These are phyloP conservation scores for Hygrophoropsis aurantiaca DNA, from an alignment of 768 basidiomycete genomes.

Conservation along the genomic window DNA sequence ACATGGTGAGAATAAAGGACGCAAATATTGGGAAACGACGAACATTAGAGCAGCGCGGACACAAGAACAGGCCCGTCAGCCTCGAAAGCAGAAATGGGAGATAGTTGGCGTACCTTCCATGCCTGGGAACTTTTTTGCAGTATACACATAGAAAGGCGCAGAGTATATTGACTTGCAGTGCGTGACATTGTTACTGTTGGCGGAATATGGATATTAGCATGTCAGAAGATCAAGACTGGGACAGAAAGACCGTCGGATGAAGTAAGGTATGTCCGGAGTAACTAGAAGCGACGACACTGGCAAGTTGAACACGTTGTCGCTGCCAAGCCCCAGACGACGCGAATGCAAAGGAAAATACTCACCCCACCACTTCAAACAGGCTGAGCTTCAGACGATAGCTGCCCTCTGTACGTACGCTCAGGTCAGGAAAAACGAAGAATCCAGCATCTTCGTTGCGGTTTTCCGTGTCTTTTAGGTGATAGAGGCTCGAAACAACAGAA, in stretches of 20 bases:
- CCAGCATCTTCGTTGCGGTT: slow-evolving; percentile 71
- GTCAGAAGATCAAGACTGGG: slow-evolving; percentile 8
- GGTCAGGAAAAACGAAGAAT: slow-evolving; percentile 95
- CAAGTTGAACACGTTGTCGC: background rate
- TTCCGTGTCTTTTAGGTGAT: slow-evolving; percentile 82
- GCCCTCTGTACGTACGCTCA: slow-evolving; percentile 90
- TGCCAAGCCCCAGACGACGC: no score
- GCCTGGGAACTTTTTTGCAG: slow-evolving; percentile 94
- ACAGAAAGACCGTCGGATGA: slow-evolving; percentile 5
- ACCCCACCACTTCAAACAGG: slow-evolving; percentile 92
- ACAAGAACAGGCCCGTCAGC: background rate
- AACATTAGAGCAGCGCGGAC: slow-evolving; percentile 1
- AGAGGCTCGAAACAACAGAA: slow-evolving; percentile 84
- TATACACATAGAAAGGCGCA: slow-evolving; percentile 89
- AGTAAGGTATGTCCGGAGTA: slow-evolving; percentile 4
- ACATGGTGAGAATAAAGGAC: slow-evolving; percentile 1
- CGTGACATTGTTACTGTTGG: slow-evolving; percentile 70
- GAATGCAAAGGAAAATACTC: slow-evolving; percentile 30
- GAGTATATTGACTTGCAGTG: slow-evolving; percentile 92
- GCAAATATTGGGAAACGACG: slow-evolving; percentile 11
- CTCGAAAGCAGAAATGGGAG: background rate
- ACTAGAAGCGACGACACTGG: background rate
- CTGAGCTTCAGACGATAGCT: slow-evolving; percentile 72
- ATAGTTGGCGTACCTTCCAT: slow-evolving; percentile 72
- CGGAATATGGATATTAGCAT: background rate